Evolutionary conservation across 78 protist species (phyloP).

Genomic region (Acrasis kona): DNA sequence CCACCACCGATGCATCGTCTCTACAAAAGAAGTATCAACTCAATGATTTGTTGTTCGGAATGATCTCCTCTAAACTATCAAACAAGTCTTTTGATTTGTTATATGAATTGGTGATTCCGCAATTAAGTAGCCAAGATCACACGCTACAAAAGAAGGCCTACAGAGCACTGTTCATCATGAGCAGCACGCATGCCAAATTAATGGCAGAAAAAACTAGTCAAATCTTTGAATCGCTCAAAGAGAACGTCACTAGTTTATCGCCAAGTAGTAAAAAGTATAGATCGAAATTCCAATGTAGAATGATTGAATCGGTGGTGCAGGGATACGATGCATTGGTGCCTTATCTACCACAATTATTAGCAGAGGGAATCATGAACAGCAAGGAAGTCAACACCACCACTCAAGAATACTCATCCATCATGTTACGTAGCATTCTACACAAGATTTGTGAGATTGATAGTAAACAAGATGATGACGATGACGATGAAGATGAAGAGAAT

Average conservation of each 20-base stretch:
- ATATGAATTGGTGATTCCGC: neutral
- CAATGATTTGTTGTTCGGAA: neutral
- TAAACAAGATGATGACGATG: no score
- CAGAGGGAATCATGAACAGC: neutral
- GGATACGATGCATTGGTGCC: neutral
- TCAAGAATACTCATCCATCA: neutral
- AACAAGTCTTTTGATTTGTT: neutral
- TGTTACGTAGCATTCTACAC: neutral
- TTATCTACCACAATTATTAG: neutral
- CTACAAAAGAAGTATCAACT: neutral
- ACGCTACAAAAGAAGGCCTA: neutral
- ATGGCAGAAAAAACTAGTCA: no score
- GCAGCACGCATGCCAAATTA: no score
- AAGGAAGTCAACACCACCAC: neutral
- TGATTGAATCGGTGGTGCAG: neutral
- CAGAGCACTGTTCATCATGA: neutral
- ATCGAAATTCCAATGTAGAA: neutral
- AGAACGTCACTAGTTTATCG: neutral
- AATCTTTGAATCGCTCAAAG: neutral
- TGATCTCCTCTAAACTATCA: neutral
- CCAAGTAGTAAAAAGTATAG: neutral
- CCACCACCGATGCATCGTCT: neutral
- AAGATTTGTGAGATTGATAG: no score
- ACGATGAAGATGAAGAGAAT: no score
- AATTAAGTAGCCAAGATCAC: neutral